Percentiles rank a stretch among this genome's conserved stretches.
Conservation (phyloP, 768 basidiomycete genomes). For the Tylopilus intermedius region DNA sequence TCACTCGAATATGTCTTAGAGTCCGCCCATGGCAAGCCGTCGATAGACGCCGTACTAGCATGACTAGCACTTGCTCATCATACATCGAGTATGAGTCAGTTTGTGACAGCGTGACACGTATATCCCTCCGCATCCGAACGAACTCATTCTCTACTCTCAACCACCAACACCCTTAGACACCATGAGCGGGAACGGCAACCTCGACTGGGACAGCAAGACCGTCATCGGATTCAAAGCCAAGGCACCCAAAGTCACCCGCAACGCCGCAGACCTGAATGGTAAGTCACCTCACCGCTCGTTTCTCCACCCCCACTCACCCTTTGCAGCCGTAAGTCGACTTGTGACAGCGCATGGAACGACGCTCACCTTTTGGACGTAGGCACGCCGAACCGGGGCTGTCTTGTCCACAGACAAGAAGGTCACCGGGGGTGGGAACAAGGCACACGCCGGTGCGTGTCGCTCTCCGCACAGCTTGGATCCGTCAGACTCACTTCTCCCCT, state of each 20-base stretch:
- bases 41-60: too few species aligned
- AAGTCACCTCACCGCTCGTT: conserved; percentile 1
- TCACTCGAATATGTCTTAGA: too few species aligned
- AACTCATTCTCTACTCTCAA: not conserved
- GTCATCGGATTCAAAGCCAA: conserved; percentile 70
- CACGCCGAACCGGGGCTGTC: conserved; percentile 69
- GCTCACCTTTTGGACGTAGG: conserved; percentile 38
- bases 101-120: conserved; percentile 4
- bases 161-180: conserved; percentile 6
- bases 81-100: not conserved
- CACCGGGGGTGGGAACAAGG: conserved; percentile 67
- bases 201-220: conserved; percentile 66
- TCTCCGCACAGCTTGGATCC: not conserved
- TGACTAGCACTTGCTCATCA: too few species aligned
- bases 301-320: conserved; percentile 12
- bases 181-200: conserved; percentile 39
- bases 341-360: not conserved
- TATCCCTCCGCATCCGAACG: too few species aligned
- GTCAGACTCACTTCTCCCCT: too few species aligned
- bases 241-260: conserved; percentile 61
- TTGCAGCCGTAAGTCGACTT: conserved; percentile 47
- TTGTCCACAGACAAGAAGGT: conserved; percentile 82
- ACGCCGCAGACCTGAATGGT: conserved; percentile 54
- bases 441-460: conserved; percentile 52
- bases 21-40: too few species aligned